phyloP scores from a whole-genome alignment of 1,139 yeast genomes.

The Pichia sp. region DNA sequence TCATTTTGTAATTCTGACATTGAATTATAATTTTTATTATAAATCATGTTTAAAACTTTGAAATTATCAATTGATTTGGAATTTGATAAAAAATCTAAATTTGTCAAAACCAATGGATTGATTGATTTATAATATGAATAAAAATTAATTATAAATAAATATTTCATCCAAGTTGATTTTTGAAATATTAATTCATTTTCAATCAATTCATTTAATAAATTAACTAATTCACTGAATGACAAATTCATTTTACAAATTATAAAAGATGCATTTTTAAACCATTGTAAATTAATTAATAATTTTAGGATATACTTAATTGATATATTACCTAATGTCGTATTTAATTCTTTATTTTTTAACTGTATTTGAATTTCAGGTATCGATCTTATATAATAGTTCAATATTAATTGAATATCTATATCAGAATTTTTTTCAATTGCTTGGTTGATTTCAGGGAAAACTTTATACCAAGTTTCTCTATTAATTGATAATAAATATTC shows the following conservation, averaged over 20 bases:
- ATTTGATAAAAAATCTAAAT: slow-evolving; percentile 12
- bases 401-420: slow-evolving; percentile 4
- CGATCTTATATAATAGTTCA: slow-evolving; percentile 12
- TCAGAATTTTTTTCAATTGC: slow-evolving; percentile 5
- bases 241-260: slow-evolving; percentile 10
- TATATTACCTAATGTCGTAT: not conserved
- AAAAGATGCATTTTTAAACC: slow-evolving; percentile 19
- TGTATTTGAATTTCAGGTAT: slow-evolving; percentile 8
- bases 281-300: slow-evolving; percentile 12
- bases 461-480: not conserved
- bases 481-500: not conserved
- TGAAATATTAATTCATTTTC: slow-evolving; percentile 10
- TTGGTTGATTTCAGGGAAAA: slow-evolving; percentile 5
- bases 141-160: slow-evolving; percentile 11
- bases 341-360: not conserved
- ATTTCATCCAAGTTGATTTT: slow-evolving; percentile 13
- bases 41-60: slow-evolving; percentile 9
- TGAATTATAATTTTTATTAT: slow-evolving; percentile 6
- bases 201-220: slow-evolving; percentile 12
- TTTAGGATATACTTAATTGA: slow-evolving; percentile 1
- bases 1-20: slow-evolving; percentile 6
- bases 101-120: slow-evolving; percentile 12
- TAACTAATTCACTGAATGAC: slow-evolving; percentile 14
- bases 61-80: slow-evolving; percentile 3
- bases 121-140: slow-evolving; percentile 4